A percentile compares a stretch with the other conserved stretches of the same genome.
Evolutionary conservation across 371 early-diverging fungal species (phyloP).

Genomic region (Mucor ambiguus): DNA sequence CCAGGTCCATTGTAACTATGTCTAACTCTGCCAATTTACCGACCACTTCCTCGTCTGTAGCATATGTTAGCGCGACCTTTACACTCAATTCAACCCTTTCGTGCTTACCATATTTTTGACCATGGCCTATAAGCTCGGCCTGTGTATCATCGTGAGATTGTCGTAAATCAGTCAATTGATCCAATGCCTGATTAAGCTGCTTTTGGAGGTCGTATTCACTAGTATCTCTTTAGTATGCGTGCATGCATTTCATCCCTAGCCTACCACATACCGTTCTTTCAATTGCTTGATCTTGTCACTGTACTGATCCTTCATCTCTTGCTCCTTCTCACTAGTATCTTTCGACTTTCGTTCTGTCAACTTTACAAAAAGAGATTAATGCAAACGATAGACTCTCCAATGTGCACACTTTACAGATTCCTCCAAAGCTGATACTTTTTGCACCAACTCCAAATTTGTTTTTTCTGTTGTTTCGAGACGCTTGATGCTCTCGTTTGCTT

Average conservation of each 20-base stretch:
- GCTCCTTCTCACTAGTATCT: conserved; percentile 57
- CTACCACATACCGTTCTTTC: conserved; percentile 68
- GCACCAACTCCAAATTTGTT: conserved; percentile 52
- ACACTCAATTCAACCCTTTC: neutral
- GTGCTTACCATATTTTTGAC: conserved; percentile 66
- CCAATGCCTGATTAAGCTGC: conserved; percentile 80
- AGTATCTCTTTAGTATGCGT: neutral
- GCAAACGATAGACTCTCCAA: neutral
- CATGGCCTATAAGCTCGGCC: conserved; percentile 70
- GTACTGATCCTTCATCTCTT: conserved; percentile 67
- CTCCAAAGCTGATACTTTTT: conserved; percentile 57
- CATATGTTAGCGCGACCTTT: neutral
- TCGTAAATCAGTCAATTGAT: conserved; percentile 70
- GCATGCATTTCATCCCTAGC: neutral
- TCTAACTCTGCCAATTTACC: conserved; percentile 87
- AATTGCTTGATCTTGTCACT: conserved; percentile 78
- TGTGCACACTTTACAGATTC: conserved; percentile 25
- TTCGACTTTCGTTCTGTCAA: conserved; percentile 63
- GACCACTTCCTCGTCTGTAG: conserved; percentile 76
- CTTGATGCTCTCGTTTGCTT: conserved; percentile 38
- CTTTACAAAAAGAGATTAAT: conserved; percentile 25
- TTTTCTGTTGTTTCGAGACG: conserved; percentile 53
- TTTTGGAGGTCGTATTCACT: conserved; percentile 85
- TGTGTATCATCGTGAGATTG: conserved; percentile 79
- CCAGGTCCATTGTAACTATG: conserved; percentile 82